Percentiles rank a stretch among this genome's conserved stretches.
phyloP scores from a whole-genome alignment of 805 yeast species.

The Saccharomycopsis sp. region DNA sequence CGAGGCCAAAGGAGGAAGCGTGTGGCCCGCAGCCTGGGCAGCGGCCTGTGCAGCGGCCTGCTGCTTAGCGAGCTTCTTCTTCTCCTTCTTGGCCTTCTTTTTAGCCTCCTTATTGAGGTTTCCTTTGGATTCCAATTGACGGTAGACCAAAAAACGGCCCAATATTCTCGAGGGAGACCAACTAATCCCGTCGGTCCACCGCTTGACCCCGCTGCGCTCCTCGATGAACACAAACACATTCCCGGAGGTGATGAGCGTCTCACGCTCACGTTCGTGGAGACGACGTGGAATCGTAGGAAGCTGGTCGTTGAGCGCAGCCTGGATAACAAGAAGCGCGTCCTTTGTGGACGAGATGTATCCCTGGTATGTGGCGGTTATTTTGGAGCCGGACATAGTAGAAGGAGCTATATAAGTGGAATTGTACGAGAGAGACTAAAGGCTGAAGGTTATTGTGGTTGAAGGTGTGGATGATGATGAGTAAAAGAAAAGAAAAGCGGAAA shows the following conservation, averaged over 20 bases:
- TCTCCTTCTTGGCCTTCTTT: slow-evolving; percentile 33
- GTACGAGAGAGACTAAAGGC: too few relatives aligned
- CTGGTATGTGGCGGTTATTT: slow-evolving; percentile 19
- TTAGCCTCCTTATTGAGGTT: slow-evolving; percentile 38
- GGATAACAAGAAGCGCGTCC: slow-evolving; percentile 77
- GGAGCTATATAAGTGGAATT: too few relatives aligned
- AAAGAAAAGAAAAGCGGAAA: too few relatives aligned
- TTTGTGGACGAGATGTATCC: slow-evolving; percentile 73
- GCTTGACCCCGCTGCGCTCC: slow-evolving; percentile 71
- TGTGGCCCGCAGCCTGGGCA: neutral
- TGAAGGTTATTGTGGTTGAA: too few relatives aligned
- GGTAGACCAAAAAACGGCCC: slow-evolving; percentile 77
- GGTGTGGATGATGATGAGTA: too few relatives aligned
- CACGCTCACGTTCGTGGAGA: slow-evolving; percentile 75
- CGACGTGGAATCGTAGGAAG: slow-evolving; percentile 64
- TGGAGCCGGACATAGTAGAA: neutral
- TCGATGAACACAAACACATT: slow-evolving; percentile 81
- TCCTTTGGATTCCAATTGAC: slow-evolving; percentile 51
- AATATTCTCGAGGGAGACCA: slow-evolving; percentile 91
- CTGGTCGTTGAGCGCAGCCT: slow-evolving; percentile 62
- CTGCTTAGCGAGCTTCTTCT: slow-evolving; percentile 5
- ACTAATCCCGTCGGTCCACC: slow-evolving; percentile 96
- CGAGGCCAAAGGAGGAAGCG: neutral
- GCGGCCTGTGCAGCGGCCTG: neutral
- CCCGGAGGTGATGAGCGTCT: slow-evolving; percentile 62